A percentile compares a stretch with the other conserved stretches of the same genome.
Conservation (phyloP, 2,329 filamentous ascomycete species). For the Hypomyces rosellus region DNA sequence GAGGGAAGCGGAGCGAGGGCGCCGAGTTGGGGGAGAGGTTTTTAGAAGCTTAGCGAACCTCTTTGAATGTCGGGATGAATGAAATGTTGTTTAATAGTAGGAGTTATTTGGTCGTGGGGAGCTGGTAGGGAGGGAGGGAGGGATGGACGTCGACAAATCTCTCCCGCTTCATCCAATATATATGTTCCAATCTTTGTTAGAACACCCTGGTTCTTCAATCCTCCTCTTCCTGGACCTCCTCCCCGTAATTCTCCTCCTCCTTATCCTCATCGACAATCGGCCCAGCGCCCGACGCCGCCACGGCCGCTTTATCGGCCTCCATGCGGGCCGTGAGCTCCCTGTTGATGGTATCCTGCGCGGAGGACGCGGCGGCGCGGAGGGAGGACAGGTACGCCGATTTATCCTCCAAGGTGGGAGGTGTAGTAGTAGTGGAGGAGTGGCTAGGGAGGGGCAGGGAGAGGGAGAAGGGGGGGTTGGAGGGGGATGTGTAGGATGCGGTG, state of each 20-base stretch:
- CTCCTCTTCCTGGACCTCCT: constrained; percentile 68
- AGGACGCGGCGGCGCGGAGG: constrained; percentile 50
- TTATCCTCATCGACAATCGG: constrained; percentile 43
- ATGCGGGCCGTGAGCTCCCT: constrained; percentile 65
- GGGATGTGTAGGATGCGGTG: constrained; percentile 49
- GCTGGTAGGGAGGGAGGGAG: not conserved
- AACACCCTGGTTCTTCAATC: constrained; percentile 16
- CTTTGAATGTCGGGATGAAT: not conserved
- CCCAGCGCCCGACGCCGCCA: constrained; percentile 21
- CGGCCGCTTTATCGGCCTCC: constrained; percentile 61
- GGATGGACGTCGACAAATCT: not conserved
- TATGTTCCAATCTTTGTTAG: not conserved
- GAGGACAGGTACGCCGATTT: constrained; percentile 54
- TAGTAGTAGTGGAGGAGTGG: constrained; percentile 13
- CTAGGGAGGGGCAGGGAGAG: constrained; percentile 30
- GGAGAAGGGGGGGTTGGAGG: constrained; percentile 42
- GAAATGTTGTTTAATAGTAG: not conserved
- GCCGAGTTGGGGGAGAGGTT: constrained; percentile 32
- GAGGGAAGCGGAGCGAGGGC: constrained; percentile 25
- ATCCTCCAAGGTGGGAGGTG: constrained; percentile 24
- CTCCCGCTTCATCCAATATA: not conserved
- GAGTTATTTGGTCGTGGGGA: too few relatives aligned
- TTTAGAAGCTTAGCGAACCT: constrained; percentile 17
- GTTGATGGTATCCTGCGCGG: constrained; percentile 63
- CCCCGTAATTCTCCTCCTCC: constrained; percentile 77